Conservation (phyloP, 257 asterid genomes). For the Solanum paucissectum region DNA sequence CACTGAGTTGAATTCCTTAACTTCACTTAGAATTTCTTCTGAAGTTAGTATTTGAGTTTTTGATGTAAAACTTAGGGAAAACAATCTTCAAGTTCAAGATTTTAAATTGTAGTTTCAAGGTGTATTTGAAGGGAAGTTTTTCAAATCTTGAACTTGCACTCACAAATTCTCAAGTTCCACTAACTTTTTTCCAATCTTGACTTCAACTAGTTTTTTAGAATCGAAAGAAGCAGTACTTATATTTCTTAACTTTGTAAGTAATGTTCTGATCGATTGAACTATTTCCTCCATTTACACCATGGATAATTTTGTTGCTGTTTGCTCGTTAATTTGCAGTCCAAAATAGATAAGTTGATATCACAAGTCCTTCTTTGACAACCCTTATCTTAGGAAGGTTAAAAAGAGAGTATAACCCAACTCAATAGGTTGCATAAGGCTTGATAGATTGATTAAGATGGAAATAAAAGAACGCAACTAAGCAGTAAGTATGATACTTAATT, state of each 20-base stretch:
- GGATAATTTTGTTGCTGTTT: neutral
- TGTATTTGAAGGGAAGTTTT: neutral
- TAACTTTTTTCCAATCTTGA: neutral
- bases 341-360: neutral
- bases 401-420: neutral
- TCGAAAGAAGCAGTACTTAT: neutral
- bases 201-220: neutral
- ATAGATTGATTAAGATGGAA: neutral
- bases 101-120: neutral
- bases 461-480: neutral
- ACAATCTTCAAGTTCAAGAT: neutral
- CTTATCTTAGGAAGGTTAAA: neutral
- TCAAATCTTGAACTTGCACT: neutral
- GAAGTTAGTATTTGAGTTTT: neutral
- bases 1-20: neutral
- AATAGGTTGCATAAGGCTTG: neutral
- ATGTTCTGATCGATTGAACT: neutral
- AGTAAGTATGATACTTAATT: neutral
- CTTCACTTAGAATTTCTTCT: neutral
- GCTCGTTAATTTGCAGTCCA: neutral
- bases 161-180: neutral
- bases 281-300: neutral
- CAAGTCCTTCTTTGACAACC: neutral
- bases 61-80: neutral
- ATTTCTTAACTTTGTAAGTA: neutral